A percentile compares a stretch with the other conserved stretches of the same genome.
Conservation (phyloP, 2,329 filamentous ascomycete genomes). For the Colletotrichum salicis region DNA sequence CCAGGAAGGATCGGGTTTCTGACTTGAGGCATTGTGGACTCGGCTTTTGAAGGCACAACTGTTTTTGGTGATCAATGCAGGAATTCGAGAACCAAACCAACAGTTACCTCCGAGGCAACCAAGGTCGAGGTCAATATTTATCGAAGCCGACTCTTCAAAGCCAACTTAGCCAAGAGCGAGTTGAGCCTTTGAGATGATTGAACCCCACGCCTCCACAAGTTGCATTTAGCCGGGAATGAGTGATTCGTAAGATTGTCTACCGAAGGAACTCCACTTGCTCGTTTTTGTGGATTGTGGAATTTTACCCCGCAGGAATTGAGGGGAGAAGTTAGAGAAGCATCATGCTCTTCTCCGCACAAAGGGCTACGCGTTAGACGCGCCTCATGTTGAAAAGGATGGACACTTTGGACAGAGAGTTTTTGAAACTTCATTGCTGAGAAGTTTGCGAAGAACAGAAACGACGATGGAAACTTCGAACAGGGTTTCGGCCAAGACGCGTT, state of each 20-base stretch:
- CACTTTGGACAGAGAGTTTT: background rate
- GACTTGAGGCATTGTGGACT: slow-evolving; percentile 55
- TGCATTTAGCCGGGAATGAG: slow-evolving; percentile 30
- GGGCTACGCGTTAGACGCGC: background rate
- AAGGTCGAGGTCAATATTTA: background rate
- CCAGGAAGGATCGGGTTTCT: slow-evolving; percentile 67
- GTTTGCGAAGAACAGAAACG: too few relatives aligned
- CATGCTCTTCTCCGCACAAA: background rate
- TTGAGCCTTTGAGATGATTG: background rate
- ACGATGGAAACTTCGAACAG: background rate
- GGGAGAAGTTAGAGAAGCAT: slow-evolving; percentile 13
- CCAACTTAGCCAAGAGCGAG: background rate
- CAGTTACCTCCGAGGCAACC: rapidly evolving
- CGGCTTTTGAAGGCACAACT: background rate
- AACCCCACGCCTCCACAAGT: slow-evolving; percentile 30
- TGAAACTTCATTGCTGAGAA: background rate
- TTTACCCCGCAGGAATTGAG: slow-evolving; percentile 28
- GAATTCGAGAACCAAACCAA: background rate
- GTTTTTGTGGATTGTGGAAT: background rate
- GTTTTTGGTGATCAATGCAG: background rate
- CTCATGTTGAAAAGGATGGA: background rate
- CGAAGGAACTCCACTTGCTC: slow-evolving; percentile 21
- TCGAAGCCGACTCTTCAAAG: background rate
- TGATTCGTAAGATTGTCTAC: slow-evolving; percentile 27
- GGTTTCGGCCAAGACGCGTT: background rate